Conservation (phyloP, 2,329 filamentous ascomycete genomes). For the Stagonosporopsis cucurbitacearum region DNA sequence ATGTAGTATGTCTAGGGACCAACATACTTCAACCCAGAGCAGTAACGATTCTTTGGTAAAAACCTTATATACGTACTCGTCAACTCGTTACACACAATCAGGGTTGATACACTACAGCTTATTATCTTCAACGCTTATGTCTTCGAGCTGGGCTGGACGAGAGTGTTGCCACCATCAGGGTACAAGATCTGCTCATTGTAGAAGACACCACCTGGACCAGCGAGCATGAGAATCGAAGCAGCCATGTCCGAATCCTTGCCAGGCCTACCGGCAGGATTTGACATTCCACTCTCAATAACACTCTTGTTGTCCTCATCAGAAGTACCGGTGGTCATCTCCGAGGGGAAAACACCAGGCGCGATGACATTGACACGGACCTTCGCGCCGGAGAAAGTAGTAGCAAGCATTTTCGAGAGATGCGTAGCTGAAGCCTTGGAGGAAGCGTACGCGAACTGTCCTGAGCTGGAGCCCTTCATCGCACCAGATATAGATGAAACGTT, state of each 20-base stretch:
- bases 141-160: constrained; percentile 20
- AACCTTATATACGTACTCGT: background rate
- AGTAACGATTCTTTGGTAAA: background rate
- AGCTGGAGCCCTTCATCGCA: constrained; percentile 56
- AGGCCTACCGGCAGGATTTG: constrained; percentile 52
- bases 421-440: constrained; percentile 58
- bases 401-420: constrained; percentile 56
- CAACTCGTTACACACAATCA: background rate
- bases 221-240: constrained; percentile 59
- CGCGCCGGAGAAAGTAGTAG: constrained; percentile 52
- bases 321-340: constrained; percentile 57
- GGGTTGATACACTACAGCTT: background rate
- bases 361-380: constrained; percentile 55
- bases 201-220: constrained; percentile 58
- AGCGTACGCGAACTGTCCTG: constrained; percentile 62
- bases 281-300: constrained; percentile 49
- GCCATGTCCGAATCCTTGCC: constrained; percentile 54
- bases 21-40: no score
- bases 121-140: background rate
- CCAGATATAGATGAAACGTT: constrained; percentile 62
- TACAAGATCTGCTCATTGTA: constrained; percentile 62
- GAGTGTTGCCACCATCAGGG: constrained; percentile 53
- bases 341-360: constrained; percentile 54
- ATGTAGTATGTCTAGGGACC: no score
- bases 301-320: constrained; percentile 58